Conservation (phyloP, 2,329 filamentous ascomycete genomes). For the Madurella fahalii region DNA sequence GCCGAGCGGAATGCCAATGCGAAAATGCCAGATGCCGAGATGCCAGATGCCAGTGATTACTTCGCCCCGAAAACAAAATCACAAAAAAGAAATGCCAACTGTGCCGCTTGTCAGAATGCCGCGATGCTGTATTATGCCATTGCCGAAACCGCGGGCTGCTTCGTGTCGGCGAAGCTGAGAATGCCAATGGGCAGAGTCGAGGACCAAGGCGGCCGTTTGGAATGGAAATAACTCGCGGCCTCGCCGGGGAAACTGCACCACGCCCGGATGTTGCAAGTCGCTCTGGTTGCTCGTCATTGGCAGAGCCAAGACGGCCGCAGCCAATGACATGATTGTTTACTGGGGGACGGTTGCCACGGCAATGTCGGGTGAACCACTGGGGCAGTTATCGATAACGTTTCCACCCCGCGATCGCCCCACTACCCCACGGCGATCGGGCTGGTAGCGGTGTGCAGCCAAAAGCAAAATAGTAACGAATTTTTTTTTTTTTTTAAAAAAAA, state of each 20-base stretch:
- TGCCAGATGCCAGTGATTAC: background rate
- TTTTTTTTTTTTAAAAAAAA: background rate
- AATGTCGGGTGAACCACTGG: background rate
- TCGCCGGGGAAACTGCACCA: background rate
- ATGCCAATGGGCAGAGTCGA: constrained; percentile 8
- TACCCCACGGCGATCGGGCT: constrained; percentile 5
- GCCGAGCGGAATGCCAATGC: background rate
- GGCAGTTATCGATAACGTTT: background rate
- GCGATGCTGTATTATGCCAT: constrained; percentile 19
- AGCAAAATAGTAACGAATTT: no score
- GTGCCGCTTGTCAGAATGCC: constrained; percentile 1
- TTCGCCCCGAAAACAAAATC: background rate
- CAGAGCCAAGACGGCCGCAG: background rate
- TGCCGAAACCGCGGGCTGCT: constrained; percentile 9
- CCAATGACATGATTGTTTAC: constrained; percentile 22
- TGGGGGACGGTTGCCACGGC: constrained; percentile 19
- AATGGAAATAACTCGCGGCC: background rate
- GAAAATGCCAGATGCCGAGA: background rate
- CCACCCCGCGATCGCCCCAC: constrained; percentile 6
- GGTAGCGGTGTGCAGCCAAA: background rate
- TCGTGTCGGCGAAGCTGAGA: background rate
- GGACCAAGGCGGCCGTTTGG: constrained; percentile 2
- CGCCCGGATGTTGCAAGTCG: constrained; percentile 10
- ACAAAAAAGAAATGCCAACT: background rate
- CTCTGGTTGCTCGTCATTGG: background rate